A percentile compares a stretch with the other conserved stretches of the same genome.
Conservation (phyloP, 2,329 filamentous ascomycete genomes). For the Sarocladiaceae sp. region DNA sequence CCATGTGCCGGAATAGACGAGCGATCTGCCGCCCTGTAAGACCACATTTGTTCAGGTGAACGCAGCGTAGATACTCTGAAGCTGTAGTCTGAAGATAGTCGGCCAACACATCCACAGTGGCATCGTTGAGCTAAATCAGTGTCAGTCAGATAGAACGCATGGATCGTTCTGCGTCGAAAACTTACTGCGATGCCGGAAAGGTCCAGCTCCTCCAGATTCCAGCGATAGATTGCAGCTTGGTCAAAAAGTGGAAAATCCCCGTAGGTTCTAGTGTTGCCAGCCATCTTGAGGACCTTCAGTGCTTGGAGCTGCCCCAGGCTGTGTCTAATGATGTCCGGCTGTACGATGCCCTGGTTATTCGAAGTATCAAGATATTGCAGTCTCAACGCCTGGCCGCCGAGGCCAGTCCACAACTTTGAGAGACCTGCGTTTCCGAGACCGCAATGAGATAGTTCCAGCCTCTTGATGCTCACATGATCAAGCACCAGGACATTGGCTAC, state of each 20-base stretch:
- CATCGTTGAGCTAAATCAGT: constrained; percentile 37
- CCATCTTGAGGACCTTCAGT: constrained; percentile 43
- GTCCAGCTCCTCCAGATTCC: constrained; percentile 47
- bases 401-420: constrained; percentile 38
- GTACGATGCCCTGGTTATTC: constrained; percentile 44
- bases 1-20: constrained; percentile 44
- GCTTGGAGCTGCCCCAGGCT: constrained; percentile 36
- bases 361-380: constrained; percentile 46
- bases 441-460: constrained; percentile 45
- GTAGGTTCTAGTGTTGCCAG: constrained; percentile 42
- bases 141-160: background rate
- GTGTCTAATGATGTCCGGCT: constrained; percentile 38
- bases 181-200: constrained; percentile 48
- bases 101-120: constrained; percentile 40
- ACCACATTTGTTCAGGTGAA: constrained; percentile 46
- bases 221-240: constrained; percentile 33
- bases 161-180: background rate
- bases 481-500: constrained; percentile 26
- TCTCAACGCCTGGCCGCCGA: constrained; percentile 37
- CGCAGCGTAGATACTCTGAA: constrained; percentile 34
- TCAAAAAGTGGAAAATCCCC: constrained; percentile 40
- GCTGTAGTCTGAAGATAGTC: constrained; percentile 36
- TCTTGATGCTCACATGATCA: constrained; percentile 34
- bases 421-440: constrained; percentile 43
- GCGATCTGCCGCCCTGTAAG: constrained; percentile 44